Conservation (phyloP, 2,329 filamentous ascomycete genomes). For the Talaromyces pinophilus region DNA sequence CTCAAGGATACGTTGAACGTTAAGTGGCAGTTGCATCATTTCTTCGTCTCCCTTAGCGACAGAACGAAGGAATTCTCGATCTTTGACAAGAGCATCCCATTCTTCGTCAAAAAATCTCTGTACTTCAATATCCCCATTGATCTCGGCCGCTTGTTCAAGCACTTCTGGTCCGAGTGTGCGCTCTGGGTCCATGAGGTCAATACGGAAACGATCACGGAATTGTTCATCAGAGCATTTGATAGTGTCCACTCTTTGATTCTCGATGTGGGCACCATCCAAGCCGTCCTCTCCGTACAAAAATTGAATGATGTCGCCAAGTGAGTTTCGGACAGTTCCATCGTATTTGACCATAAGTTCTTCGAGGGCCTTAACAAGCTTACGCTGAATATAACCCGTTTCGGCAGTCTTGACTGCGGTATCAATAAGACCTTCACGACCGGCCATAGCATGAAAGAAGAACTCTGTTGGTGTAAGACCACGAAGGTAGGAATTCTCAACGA, state of each 20-base stretch:
- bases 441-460: conserved; percentile 99
- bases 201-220: conserved; percentile 78
- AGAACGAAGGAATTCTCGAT: conserved; percentile 71
- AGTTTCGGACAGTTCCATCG: conserved; percentile 95
- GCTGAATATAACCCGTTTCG: conserved; percentile 98
- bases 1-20: conserved; percentile 86
- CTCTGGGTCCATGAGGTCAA: conserved; percentile 78
- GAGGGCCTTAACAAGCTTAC: conserved; percentile 94
- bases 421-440: conserved; percentile 98
- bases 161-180: conserved; percentile 66
- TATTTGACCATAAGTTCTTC: conserved; percentile 98
- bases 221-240: conserved; percentile 75
- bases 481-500: conserved; percentile 98
- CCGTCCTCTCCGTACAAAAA: conserved; percentile 98
- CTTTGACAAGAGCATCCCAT: conserved; percentile 74
- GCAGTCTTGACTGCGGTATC: conserved; percentile 99
- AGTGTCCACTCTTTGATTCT: conserved; percentile 86
- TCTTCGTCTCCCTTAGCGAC: conserved; percentile 78
- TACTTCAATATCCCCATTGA: conserved; percentile 81
- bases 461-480: conserved; percentile 92
- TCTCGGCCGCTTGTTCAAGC: conserved; percentile 82
- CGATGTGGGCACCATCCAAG: conserved; percentile 87
- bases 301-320: conserved; percentile 91
- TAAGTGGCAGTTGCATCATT: conserved; percentile 87
- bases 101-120: conserved; percentile 87